A percentile compares a stretch with the other conserved stretches of the same genome.
These are phyloP conservation scores for Penicillium paneum DNA, from an alignment of 2,329 filamentous ascomycete species.

Conservation along the genomic window DNA sequence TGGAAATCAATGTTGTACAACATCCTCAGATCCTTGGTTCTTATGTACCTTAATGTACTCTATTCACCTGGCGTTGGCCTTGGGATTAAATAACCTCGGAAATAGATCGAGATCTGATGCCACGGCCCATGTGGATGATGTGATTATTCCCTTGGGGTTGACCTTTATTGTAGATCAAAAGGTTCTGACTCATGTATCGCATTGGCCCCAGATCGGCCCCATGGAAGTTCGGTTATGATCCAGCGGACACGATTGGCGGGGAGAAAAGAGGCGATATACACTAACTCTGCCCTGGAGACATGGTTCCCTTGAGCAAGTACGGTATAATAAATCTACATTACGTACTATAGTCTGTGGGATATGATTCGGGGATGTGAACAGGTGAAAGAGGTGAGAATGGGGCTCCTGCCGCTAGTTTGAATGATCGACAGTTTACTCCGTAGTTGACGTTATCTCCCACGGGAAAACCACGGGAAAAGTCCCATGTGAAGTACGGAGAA, in stretches of 20 bases:
- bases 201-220: neutral
- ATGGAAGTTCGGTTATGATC: conserved; percentile 1
- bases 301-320: neutral
- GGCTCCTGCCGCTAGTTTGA: neutral
- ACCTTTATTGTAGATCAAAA: neutral
- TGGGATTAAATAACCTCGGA: neutral
- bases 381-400: neutral
- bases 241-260: conserved; percentile 2
- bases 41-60: conserved; percentile 10
- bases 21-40: conserved; percentile 15
- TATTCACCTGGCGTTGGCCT: neutral
- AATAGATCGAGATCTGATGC: conserved; percentile 12
- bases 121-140: conserved; percentile 19
- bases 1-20: conserved; percentile 3
- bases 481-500: neutral
- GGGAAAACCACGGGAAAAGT: neutral
- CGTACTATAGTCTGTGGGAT: neutral
- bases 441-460: neutral
- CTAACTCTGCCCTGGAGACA: neutral
- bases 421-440: conserved; percentile 1
- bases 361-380: neutral
- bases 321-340: neutral
- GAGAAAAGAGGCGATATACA: neutral
- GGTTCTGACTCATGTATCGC: neutral
- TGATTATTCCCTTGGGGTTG: conserved; percentile 6